Evolutionary conservation across 768 basidiomycete species (phyloP).

Genomic region (Trametes coccinea): DNA sequence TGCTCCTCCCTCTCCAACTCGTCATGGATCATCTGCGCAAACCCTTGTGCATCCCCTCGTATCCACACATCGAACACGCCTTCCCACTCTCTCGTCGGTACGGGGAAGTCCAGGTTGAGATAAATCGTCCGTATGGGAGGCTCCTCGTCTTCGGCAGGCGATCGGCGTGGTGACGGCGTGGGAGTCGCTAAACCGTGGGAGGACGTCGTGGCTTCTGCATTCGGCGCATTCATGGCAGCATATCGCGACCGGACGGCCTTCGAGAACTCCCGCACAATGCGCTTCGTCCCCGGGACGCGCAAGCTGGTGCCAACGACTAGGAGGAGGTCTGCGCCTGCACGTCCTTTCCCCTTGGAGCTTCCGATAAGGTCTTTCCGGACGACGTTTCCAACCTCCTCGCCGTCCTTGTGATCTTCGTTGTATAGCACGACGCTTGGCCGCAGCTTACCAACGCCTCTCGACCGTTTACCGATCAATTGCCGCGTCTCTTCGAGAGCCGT

Average conservation of each 20-base stretch:
- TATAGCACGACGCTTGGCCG: slow-evolving; percentile 90
- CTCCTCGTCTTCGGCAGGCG: slow-evolving; percentile 46
- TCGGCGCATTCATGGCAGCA: slow-evolving; percentile 29
- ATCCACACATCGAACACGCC: slow-evolving; percentile 90
- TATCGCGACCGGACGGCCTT: slow-evolving; percentile 68
- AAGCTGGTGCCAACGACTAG: slow-evolving; percentile 91
- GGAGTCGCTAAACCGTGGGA: slow-evolving; percentile 40
- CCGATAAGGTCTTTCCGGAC: slow-evolving; percentile 83
- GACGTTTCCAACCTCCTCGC: slow-evolving; percentile 81
- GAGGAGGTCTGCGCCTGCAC: slow-evolving; percentile 77
- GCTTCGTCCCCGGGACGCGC: slow-evolving; percentile 86
- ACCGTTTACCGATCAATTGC: slow-evolving; percentile 73
- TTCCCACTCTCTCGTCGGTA: slow-evolving; percentile 84
- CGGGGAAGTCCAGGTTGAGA: slow-evolving; percentile 85
- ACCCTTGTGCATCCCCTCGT: slow-evolving; percentile 83
- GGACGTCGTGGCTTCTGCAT: slow-evolving; percentile 33
- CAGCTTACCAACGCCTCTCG: slow-evolving; percentile 75
- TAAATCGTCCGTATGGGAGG: slow-evolving; percentile 68
- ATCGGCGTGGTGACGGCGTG: slow-evolving; percentile 48
- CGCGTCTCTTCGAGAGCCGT: slow-evolving; percentile 66
- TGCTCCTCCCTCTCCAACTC: slow-evolving; percentile 58
- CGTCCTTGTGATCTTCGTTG: slow-evolving; percentile 85
- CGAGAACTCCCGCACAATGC: slow-evolving; percentile 86
- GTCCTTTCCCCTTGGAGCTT: slow-evolving; percentile 55
- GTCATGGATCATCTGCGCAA: slow-evolving; percentile 60